A percentile compares a stretch with the other conserved stretches of the same genome.
phyloP scores from a whole-genome alignment of 371 early-diverging fungal genomes.

The Saksenaea oblongispora region DNA sequence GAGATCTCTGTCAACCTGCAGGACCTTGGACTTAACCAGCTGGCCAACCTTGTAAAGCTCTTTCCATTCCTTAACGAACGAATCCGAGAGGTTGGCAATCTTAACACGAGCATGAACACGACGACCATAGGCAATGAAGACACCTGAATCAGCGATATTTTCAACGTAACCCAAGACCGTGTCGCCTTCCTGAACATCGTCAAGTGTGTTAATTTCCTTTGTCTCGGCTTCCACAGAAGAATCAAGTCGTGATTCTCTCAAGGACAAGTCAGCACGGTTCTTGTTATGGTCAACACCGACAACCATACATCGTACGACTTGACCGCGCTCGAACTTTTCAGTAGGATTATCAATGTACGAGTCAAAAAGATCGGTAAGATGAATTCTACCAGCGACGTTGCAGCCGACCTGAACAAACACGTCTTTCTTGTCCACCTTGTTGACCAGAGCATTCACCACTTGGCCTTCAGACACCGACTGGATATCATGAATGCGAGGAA shows the following conservation, averaged over 20 bases:
- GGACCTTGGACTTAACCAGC: conserved; percentile 72
- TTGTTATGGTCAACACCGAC: conserved; percentile 48
- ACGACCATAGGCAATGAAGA: conserved; percentile 74
- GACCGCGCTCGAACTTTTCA: conserved; percentile 43
- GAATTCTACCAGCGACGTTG: conserved; percentile 59
- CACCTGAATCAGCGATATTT: conserved; percentile 71
- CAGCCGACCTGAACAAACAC: conserved; percentile 56
- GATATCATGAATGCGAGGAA: conserved; percentile 34
- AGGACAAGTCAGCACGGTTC: conserved; percentile 64
- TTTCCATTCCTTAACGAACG: conserved; percentile 83
- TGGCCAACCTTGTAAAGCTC: conserved; percentile 69
- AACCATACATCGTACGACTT: conserved; percentile 57
- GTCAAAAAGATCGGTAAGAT: conserved; percentile 67
- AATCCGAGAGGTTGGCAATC: conserved; percentile 87
- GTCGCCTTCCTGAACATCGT: conserved; percentile 52
- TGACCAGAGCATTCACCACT: conserved; percentile 53
- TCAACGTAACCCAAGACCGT: conserved; percentile 77
- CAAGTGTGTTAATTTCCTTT: conserved; percentile 48
- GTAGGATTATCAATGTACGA: conserved; percentile 52
- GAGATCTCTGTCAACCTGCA: conserved; percentile 59
- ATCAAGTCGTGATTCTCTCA: conserved; percentile 56
- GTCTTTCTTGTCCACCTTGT: conserved; percentile 35
- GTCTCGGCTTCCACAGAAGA: conserved; percentile 33
- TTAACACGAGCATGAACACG: conserved; percentile 75
- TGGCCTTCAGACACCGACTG: conserved; percentile 55